phyloP scores from a whole-genome alignment of 163 green algal genomes.

The Scenedesmus sp. region DNA sequence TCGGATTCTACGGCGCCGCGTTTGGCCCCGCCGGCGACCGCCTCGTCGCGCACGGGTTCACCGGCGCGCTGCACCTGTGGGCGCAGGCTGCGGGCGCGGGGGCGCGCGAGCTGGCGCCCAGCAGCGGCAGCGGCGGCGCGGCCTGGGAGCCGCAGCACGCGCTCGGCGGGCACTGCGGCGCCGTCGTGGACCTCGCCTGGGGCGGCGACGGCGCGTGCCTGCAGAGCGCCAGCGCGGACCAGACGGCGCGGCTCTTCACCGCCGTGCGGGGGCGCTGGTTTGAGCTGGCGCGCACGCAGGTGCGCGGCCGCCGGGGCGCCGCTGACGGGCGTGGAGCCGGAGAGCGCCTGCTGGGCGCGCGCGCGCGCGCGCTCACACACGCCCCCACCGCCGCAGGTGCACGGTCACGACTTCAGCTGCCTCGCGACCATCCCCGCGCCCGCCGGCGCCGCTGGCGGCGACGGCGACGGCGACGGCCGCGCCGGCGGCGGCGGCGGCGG shows the following conservation, averaged over 20 bases:
- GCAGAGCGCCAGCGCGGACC: slow-evolving; percentile 82
- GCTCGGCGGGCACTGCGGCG: slow-evolving; percentile 74
- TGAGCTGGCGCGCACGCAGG: slow-evolving; percentile 90
- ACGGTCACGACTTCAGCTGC: slow-evolving; percentile 95
- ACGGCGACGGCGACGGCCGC: slow-evolving; percentile 10
- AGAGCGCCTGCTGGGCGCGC: not conserved
- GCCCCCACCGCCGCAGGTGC: slow-evolving; percentile 66
- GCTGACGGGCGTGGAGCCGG: not conserved
- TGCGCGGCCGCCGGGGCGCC: not conserved
- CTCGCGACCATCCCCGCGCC: slow-evolving; percentile 66
- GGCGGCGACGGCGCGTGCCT: slow-evolving; percentile 76
- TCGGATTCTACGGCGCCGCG: slow-evolving; percentile 91
- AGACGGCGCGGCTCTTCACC: slow-evolving; percentile 84
- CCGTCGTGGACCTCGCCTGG: slow-evolving; percentile 87
- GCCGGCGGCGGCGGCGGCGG: not conserved
- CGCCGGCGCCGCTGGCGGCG: slow-evolving; percentile 7
- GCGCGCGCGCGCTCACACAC: too few relatives aligned
- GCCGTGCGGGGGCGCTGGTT: slow-evolving; percentile 70
- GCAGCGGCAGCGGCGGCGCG: not conserved
- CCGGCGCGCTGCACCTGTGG: slow-evolving; percentile 93
- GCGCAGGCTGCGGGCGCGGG: slow-evolving; percentile 38
- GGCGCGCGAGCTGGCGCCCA: not conserved
- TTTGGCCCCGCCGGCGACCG: slow-evolving; percentile 66
- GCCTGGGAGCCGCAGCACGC: slow-evolving; percentile 66
- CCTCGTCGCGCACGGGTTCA: slow-evolving; percentile 90